Percentiles rank a stretch among this genome's conserved stretches.
Conservation (phyloP, 2,329 filamentous ascomycete genomes). For the Aspergillus tubingensis region DNA sequence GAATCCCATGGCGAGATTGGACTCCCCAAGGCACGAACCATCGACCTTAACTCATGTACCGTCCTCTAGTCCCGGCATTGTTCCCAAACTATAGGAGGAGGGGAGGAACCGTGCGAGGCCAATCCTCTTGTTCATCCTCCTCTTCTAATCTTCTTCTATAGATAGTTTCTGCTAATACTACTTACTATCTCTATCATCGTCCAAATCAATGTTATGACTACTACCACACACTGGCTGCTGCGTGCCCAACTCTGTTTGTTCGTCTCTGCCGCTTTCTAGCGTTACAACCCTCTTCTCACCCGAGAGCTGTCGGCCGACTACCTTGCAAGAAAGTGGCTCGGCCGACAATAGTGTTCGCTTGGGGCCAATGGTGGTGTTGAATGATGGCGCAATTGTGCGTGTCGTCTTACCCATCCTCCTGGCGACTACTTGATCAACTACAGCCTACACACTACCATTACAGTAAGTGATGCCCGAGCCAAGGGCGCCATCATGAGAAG, state of each 20-base stretch:
- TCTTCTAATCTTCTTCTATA: background rate
- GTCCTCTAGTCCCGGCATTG: background rate
- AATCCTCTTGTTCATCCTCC: background rate
- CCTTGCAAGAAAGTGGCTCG: slow-evolving; percentile 18
- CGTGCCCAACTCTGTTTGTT: background rate
- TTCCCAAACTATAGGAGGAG: background rate
- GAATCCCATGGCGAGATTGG: background rate
- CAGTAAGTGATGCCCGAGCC: background rate
- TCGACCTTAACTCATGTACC: background rate
- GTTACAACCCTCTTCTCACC: background rate
- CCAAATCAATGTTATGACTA: background rate
- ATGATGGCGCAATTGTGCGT: slow-evolving; percentile 37
- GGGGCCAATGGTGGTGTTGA: slow-evolving; percentile 31
- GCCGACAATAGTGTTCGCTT: slow-evolving; percentile 24
- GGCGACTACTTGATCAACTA: background rate
- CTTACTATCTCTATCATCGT: too few species aligned
- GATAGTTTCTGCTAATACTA: too few species aligned
- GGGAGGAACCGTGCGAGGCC: background rate
- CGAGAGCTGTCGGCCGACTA: slow-evolving; percentile 29
- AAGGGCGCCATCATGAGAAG: background rate
- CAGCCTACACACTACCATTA: background rate
- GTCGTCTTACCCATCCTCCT: slow-evolving; percentile 10
- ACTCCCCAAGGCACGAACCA: background rate
- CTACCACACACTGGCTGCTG: background rate
- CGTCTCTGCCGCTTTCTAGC: background rate